phyloP scores from a whole-genome alignment of 495 filamentous ascomycete species.

The Entonaema liquescens region DNA sequence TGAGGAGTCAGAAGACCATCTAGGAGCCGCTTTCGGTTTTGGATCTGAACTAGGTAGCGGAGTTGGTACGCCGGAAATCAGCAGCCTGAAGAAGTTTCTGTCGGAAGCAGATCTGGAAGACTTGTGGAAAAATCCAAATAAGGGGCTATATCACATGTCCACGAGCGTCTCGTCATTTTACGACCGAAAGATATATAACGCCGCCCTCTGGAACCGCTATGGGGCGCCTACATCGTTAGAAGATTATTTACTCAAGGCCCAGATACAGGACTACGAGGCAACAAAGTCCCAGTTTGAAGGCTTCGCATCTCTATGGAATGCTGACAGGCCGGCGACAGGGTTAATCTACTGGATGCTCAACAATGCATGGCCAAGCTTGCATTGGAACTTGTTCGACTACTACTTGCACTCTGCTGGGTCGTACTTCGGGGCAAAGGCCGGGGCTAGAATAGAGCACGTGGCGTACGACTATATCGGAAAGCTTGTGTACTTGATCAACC shows the following conservation, averaged over 20 bases:
- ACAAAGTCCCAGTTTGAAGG: slow-evolving; percentile 68
- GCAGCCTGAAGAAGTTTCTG: slow-evolving; percentile 64
- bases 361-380: slow-evolving; percentile 69
- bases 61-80: slow-evolving; percentile 67
- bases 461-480: slow-evolving; percentile 61
- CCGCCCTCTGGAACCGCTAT: slow-evolving; percentile 61
- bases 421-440: slow-evolving; percentile 68
- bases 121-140: slow-evolving; percentile 64
- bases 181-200: slow-evolving; percentile 65
- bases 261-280: slow-evolving; percentile 71
- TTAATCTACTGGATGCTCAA: slow-evolving; percentile 77
- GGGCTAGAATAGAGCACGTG: slow-evolving; percentile 62
- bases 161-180: slow-evolving; percentile 62
- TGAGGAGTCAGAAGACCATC: slow-evolving; percentile 44
- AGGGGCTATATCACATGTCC: slow-evolving; percentile 67
- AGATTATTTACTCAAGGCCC: slow-evolving; percentile 64
- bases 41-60: slow-evolving; percentile 69
- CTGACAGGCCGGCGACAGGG: slow-evolving; percentile 64
- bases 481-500: slow-evolving; percentile 65
- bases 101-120: slow-evolving; percentile 58
- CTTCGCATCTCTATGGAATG: slow-evolving; percentile 61
- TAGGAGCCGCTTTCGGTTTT: slow-evolving; percentile 69
- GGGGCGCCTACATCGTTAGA: slow-evolving; percentile 61
- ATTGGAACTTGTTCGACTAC: slow-evolving; percentile 74
- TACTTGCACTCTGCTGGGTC: slow-evolving; percentile 66